Base-by-base conservation (phyloP, 805 yeast species). In the Cyberlindnera nakhonratchasimensis region DNA sequence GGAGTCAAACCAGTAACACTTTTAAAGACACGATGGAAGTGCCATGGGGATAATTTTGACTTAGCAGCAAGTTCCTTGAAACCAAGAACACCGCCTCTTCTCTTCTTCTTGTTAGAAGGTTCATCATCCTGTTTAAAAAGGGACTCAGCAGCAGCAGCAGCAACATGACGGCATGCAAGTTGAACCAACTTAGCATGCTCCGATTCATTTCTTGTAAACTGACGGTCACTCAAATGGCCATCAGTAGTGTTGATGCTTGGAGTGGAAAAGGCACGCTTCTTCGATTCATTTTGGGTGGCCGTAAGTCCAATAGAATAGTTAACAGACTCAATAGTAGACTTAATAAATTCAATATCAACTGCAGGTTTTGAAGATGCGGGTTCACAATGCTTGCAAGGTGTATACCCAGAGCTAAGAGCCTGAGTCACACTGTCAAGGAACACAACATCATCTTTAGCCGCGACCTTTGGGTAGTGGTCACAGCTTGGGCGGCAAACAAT, bases 21-120 rank as follows among this genome's bases (percentile, higher is more conserved):
- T 63, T 88, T 83, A 70, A 88, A 88, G 19, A 88, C 95, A 39
- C 96, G 70, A 68, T 88, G 96, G 64, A 88, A 88, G 63, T 88
- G 96, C 96, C 96, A 88, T 20, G 96, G 93, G 10, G 87, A 77
- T 45, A 88, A 72, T 51, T 83, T 83, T 9, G 89, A 81, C 58
- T 87, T 84, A 17, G 86, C 80, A 8, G 96, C 96, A 57, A 88
- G 71, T 60, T 88, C 96, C 61, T 86, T 85, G 67, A 88, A 88
- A 0, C 90, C 91, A 35, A 83, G 64, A 10, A 82, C 86, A 31
- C 88, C 89, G 16, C 91, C 91, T 62, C 87, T 71, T 69, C 85
- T 76, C 59, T 76, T 72, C 59, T 72, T 72, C 61, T 71, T 71
- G 23, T 18, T 20, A 13, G 31, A 30, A 22, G 33, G 22, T 38